Base-by-base conservation (phyloP, 345 rosid species). In the Noccaea bulbosa region DNA sequence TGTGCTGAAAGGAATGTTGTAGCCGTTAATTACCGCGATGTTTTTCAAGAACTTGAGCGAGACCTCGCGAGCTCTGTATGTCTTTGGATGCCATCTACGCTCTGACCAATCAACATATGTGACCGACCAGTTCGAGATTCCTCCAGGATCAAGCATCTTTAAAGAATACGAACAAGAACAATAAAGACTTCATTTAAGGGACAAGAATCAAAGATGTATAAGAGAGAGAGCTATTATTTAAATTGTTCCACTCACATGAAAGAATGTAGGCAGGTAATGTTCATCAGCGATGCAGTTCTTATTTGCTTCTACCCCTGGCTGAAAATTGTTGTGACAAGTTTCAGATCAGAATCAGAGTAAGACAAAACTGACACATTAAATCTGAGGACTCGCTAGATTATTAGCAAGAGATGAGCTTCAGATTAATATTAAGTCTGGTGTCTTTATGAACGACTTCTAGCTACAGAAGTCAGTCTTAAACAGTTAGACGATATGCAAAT, bases 101-200 rank as follows among this genome's bases (percentile, higher is more conserved):
- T 95, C 98, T 10, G 98, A 95, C 99, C 99, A 95, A 81, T 95
- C 99, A 54, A 95, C 99, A 59, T 90, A 88, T 46, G 99, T 95
- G 41, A 87, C 94, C 0, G 99, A 86, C 91, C 98, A 88, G 65
- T 89, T 95, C 17, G 98, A 88, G 35, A 95, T 88, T 17, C 99
- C 99, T 59, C 77, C 89, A 55, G 92, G 98, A 83, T 95, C 98
- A 75, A 90, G 81, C 85, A 92, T 81, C 99, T 95, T 78, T 66
- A 3, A 27, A 27, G 0, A 16, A 52, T 65, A 65, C 35, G 41
- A n/a, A 30, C 54, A 57, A 16, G 57, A 27, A 47, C 70, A 16
- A 33, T 7, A 59, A 67, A 55, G 7, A 70, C 55, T 52, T 62
- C 69, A 66, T 41, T 20, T 4, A 59, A 59, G 63, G 15, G 50